Evolutionary conservation across 1,139 yeast genomes (phyloP).

Genomic region (Maudiozyma humilis): DNA sequence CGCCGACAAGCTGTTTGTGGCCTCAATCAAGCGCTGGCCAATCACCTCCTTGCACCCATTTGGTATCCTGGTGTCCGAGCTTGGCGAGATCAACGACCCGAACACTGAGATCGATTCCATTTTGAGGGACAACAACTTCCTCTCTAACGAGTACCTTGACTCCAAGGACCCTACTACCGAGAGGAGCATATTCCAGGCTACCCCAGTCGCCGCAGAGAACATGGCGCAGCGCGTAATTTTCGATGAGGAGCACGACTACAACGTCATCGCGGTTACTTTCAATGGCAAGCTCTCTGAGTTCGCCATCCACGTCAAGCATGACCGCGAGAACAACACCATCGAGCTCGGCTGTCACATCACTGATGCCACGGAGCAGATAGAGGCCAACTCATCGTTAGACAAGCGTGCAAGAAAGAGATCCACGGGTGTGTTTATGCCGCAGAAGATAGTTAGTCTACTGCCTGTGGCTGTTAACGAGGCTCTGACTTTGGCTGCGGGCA

Average conservation of each 20-base stretch:
- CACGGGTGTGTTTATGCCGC: slow-evolving; percentile 84
- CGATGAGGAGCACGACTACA: slow-evolving; percentile 41
- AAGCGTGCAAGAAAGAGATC: slow-evolving; percentile 88
- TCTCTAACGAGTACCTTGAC: slow-evolving; percentile 74
- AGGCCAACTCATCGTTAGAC: slow-evolving; percentile 68
- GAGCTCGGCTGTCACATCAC: slow-evolving; percentile 64
- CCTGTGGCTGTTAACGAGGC: slow-evolving; percentile 56
- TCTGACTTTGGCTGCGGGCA: slow-evolving; percentile 56
- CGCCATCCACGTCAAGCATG: slow-evolving; percentile 55
- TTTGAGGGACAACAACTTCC: slow-evolving; percentile 83
- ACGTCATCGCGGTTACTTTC: slow-evolving; percentile 58
- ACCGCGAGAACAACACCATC: slow-evolving; percentile 39
- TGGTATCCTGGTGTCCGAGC: slow-evolving; percentile 81
- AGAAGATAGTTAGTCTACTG: slow-evolving; percentile 57
- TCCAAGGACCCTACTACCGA: slow-evolving; percentile 34
- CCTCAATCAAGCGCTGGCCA: slow-evolving; percentile 97
- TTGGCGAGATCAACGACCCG: slow-evolving; percentile 74
- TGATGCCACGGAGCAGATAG: slow-evolving; percentile 66
- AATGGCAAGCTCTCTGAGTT: slow-evolving; percentile 56
- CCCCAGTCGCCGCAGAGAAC: slow-evolving; percentile 31
- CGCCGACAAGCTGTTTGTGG: slow-evolving; percentile 76
- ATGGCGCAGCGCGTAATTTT: slow-evolving; percentile 47
- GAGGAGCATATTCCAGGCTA: slow-evolving; percentile 25
- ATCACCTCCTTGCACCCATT: slow-evolving; percentile 96
- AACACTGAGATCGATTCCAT: slow-evolving; percentile 82